Evolutionary conservation across 2,329 filamentous ascomycete genomes (phyloP), one percentile per base, ranked within the genome.

Genomic region (Diplodia mutila): DNA sequence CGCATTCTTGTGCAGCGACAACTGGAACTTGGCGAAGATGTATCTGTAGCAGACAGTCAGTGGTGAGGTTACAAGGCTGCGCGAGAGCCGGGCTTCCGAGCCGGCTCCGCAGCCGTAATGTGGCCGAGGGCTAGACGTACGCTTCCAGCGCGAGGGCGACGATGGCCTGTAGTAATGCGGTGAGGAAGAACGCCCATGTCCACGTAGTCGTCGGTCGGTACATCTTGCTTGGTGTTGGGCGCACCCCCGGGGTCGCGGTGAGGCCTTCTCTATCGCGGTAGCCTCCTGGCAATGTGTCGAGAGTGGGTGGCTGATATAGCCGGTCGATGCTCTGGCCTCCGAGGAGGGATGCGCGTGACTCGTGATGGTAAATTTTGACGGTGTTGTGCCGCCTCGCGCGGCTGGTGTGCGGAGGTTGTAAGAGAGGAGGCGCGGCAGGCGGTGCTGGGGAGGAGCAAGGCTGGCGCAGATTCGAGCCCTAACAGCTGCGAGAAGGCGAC

Each of bases 11-110:
- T 77, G 72, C 42, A 86, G 78, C 70, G 84, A 88, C 52, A 80
- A 81, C 78, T 97, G 92, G 80, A 97, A 98, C 73, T 89, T 88
- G 71, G 86, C 93, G 76, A 98, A 99, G 57, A 97, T 88, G 80
- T 95, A 99, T 74, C 92, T 96, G 74, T 14, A 39, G 4, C 16
- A 32, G 61, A 53, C 42, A 7, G 34, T 29, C 14, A 63, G 54
- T 52, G n/a, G 46, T 32, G 63, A 57, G 46, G 18, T 29, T 18
- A 59, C 16, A 61, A 25, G 34, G 37, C 29, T 57, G 12, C 27
- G 34, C 42, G 46, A 21, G 54, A 37, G 12, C 18, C 29, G 29
- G 29, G 39, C 12, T 21, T 25, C 46, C 27, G 29, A 48, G 25
- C 32, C 14, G 21, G 11, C 34, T 46, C 37, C 12, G 21, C 34